Base-by-base conservation (phyloP, 805 yeast genomes). In the Dipodascus albidus region DNA sequence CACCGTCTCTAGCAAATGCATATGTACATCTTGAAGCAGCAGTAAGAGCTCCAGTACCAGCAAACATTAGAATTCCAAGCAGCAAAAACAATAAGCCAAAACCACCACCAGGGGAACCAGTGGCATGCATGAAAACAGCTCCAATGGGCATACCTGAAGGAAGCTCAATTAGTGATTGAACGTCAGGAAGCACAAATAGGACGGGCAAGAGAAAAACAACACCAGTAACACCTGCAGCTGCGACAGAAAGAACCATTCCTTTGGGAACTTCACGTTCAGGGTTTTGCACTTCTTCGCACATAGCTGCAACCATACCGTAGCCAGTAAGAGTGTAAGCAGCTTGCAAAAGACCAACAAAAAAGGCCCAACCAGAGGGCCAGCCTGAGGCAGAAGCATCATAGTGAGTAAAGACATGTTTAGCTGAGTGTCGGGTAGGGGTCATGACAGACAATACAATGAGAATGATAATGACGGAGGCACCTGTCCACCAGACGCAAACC, bases 1-100 rank as follows among this genome's bases (percentile, higher is more conserved):
- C 95, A 38, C 82, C 86, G 65, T 87, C 95, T 69, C 95, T 77
- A 52, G 91, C 87, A 69, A 87, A 81, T 23, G 87, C 84, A 64
- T 79, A 86, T 0, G 88, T 85, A n/a, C 83, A 77, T 74, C 95
- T 77, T 2, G 93, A 85, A 1, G 89, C 85, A 0, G 95, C 83
- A 1, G 93, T 86, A 35, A 85, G 73, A 1, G 91, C 78, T 2
- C 95, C 90, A 50, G 87, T 80, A 1, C 89, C 84, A 15, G 58
- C 62, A 59, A 59, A 59, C 35, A 87, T 88, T 66, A 86, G 86
- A 8, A 84, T 62, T 6, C 82, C 78, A 19, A 88, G 84, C 0
- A 87, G 93, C 49, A 80, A 71, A 54, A 84, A 76, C 64, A 38
- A 38, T 4, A 38, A 19, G 53, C 53, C 58, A 51, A 58, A 58